These are phyloP conservation scores for Talaromyces sp. DNA, from an alignment of 2,329 filamentous ascomycete species.

Conservation along the genomic window DNA sequence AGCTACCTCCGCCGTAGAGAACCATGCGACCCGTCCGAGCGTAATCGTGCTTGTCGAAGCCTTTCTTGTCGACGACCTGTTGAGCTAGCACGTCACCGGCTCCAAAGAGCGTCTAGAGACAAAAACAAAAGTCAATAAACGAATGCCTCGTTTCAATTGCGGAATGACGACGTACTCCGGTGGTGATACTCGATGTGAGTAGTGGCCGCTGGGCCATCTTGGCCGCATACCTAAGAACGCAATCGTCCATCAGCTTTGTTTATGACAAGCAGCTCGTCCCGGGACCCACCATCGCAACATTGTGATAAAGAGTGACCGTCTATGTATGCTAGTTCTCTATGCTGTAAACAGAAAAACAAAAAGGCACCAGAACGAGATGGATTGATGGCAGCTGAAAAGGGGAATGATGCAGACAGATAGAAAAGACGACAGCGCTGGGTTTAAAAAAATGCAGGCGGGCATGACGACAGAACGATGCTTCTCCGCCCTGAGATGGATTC, in stretches of 20 bases:
- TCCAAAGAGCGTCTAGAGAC: slow-evolving; percentile 70
- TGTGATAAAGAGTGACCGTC: slow-evolving; percentile 4
- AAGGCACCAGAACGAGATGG: not conserved
- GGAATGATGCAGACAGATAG: not conserved
- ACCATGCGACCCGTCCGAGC: slow-evolving; percentile 46
- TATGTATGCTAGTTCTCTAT: not conserved
- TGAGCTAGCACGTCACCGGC: slow-evolving; percentile 89
- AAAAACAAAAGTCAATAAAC: not conserved
- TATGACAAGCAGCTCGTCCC: not conserved
- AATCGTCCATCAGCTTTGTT: not conserved
- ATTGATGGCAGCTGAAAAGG: not conserved
- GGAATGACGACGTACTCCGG: slow-evolving; percentile 52
- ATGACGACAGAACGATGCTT: slow-evolving; percentile 7
- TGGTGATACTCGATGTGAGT: slow-evolving; percentile 86
- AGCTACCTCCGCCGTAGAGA: slow-evolving; percentile 46
- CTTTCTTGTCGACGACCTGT: slow-evolving; percentile 80
- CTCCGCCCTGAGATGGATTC: not conserved
- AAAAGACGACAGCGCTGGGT: not conserved
- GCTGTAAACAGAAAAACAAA: not conserved
- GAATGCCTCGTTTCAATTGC: not conserved
- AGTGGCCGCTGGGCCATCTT: slow-evolving; percentile 76
- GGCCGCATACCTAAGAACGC: slow-evolving; percentile 68
- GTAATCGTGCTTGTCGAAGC: slow-evolving; percentile 68
- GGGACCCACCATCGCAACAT: slow-evolving; percentile 35
- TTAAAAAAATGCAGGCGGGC: not conserved